phyloP scores from a whole-genome alignment of 1,284 basidiomycete genomes.

The Xerocomus minutiporus region DNA sequence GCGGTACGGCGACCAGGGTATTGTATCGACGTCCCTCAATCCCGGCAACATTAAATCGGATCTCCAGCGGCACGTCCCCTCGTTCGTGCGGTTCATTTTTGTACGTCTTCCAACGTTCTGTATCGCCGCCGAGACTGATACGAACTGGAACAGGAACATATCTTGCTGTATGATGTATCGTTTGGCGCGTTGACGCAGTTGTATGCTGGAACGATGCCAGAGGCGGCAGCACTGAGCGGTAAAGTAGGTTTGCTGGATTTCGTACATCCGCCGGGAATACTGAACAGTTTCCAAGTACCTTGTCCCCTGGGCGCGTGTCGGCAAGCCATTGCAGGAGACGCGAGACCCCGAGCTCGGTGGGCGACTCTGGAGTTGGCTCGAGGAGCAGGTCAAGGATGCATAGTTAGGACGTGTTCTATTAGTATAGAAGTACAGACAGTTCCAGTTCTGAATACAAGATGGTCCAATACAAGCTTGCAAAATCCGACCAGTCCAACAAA shows the following conservation, averaged over 20 bases:
- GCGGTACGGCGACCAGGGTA: slow-evolving; percentile 22
- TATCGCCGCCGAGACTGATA: neutral
- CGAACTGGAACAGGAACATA: neutral
- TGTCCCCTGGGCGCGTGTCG: slow-evolving; percentile 36
- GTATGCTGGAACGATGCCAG: slow-evolving; percentile 35
- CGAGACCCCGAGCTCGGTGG: slow-evolving; percentile 30
- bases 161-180: slow-evolving; percentile 21
- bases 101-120: slow-evolving; percentile 8
- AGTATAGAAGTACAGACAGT: neutral
- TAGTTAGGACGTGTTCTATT: slow-evolving; percentile 9
- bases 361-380: slow-evolving; percentile 38
- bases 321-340: slow-evolving; percentile 15
- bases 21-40: slow-evolving; percentile 25
- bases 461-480: neutral
- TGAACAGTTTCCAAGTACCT: slow-evolving; percentile 28
- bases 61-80: neutral
- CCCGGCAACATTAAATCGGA: slow-evolving; percentile 1
- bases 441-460: neutral
- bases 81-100: neutral
- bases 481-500: too few relatives aligned
- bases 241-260: slow-evolving; percentile 20
- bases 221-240: slow-evolving; percentile 28
- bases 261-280: too few relatives aligned
- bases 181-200: slow-evolving; percentile 37
- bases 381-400: slow-evolving; percentile 30